phyloP scores from a whole-genome alignment of 73 alveolate species.

The Halteria grandinella region DNA sequence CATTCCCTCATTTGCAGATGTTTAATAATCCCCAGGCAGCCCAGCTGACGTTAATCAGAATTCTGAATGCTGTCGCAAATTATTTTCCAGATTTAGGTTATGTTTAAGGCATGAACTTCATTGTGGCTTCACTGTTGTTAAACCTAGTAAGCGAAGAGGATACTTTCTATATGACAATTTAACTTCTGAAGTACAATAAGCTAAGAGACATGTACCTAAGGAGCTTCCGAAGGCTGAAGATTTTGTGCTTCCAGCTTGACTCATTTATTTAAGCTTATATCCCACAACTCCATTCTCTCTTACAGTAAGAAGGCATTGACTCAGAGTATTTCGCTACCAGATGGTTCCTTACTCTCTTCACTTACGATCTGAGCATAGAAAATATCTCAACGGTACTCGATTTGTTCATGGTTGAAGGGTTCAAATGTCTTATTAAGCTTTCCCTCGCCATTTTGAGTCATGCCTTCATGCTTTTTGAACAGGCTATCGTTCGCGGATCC shows the following conservation, averaged over 20 bases:
- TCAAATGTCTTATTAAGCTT: constrained; percentile 34
- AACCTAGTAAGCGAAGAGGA: constrained; percentile 34
- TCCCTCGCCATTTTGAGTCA: constrained; percentile 45
- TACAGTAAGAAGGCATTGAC: neutral
- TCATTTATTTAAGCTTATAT: constrained; percentile 12
- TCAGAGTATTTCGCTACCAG: constrained; percentile 51
- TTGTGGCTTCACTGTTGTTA: constrained; percentile 20
- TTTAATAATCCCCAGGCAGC: constrained; percentile 10
- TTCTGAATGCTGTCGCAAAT: constrained; percentile 35
- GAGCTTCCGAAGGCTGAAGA: constrained; percentile 12
- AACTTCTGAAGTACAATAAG: constrained; percentile 9
- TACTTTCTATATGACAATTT: constrained; percentile 38
- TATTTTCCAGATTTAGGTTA: constrained; percentile 42
- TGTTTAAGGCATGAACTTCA: constrained; percentile 42
- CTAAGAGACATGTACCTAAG: constrained; percentile 33
- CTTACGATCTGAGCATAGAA: constrained; percentile 52
- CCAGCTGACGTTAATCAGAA: constrained; percentile 30
- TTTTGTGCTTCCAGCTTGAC: constrained; percentile 26
- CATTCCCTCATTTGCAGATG: constrained; percentile 30
- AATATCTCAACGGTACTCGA: constrained; percentile 22
- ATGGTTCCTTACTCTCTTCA: constrained; percentile 46
- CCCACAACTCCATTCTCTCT: constrained; percentile 5
- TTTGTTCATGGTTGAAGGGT: constrained; percentile 42
- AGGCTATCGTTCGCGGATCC: no score
- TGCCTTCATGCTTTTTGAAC: constrained; percentile 10